A percentile compares a stretch with the other conserved stretches of the same genome.
Evolutionary conservation across 2,329 filamentous ascomycete species (phyloP).

Genomic region (Cytospora schulzeri): DNA sequence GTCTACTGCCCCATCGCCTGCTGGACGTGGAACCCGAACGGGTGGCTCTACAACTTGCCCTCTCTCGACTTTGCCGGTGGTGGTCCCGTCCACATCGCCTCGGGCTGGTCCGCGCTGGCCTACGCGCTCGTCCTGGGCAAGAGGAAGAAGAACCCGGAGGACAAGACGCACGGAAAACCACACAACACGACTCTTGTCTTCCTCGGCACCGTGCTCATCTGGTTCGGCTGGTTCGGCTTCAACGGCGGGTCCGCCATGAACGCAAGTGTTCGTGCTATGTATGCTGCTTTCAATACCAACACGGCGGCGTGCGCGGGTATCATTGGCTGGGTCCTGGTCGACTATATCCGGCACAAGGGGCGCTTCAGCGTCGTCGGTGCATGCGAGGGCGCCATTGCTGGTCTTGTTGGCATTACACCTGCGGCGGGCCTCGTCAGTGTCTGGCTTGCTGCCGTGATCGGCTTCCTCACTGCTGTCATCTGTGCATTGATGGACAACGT

Average conservation of each 20-base stretch:
- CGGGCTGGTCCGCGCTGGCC: slow-evolving; percentile 63
- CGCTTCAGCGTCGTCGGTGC: slow-evolving; percentile 56
- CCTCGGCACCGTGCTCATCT: slow-evolving; percentile 65
- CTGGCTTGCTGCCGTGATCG: slow-evolving; percentile 53
- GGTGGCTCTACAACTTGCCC: slow-evolving; percentile 65
- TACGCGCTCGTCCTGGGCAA: slow-evolving; percentile 66
- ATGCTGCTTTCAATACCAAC: slow-evolving; percentile 61
- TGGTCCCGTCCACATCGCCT: slow-evolving; percentile 66
- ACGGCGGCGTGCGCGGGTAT: slow-evolving; percentile 57
- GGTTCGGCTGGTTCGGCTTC: slow-evolving; percentile 63
- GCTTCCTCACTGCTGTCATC: slow-evolving; percentile 50
- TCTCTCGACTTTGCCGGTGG: slow-evolving; percentile 63
- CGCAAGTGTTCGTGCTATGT: slow-evolving; percentile 53
- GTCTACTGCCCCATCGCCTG: slow-evolving; percentile 66
- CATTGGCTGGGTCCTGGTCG: slow-evolving; percentile 55
- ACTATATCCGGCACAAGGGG: slow-evolving; percentile 49
- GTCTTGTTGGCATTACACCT: slow-evolving; percentile 60
- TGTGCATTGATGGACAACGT: slow-evolving; percentile 51
- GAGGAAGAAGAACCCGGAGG: slow-evolving; percentile 50
- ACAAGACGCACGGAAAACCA: slow-evolving; percentile 54
- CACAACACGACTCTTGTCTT: slow-evolving; percentile 67
- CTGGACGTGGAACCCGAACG: slow-evolving; percentile 69
- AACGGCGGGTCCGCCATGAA: slow-evolving; percentile 56
- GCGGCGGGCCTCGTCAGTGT: slow-evolving; percentile 58
- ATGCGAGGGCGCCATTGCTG: slow-evolving; percentile 57